Evolutionary conservation across 257 asterid species (phyloP).

Genomic region (Datura wrightii): DNA sequence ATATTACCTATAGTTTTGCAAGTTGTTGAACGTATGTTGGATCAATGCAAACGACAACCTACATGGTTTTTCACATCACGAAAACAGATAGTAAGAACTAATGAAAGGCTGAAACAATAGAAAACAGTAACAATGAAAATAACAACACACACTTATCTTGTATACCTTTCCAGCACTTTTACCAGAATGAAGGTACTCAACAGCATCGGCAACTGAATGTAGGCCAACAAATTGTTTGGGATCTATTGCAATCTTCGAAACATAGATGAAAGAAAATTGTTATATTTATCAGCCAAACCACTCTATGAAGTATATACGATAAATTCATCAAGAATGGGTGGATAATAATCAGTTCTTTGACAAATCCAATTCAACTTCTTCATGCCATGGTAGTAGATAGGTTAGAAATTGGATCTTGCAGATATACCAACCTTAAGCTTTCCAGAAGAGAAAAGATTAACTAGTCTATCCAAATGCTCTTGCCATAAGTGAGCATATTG

Average conservation of each 20-base stretch:
- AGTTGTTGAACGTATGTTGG: constrained; percentile 57
- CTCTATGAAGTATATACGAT: not conserved
- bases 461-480: constrained; percentile 79
- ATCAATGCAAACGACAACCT: constrained; percentile 90
- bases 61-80: constrained; percentile 31
- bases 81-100: not conserved
- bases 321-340: not conserved
- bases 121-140: not conserved
- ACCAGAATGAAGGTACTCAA: constrained; percentile 91
- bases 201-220: constrained; percentile 87
- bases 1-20: constrained; percentile 48
- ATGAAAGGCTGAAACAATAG: not conserved
- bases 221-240: constrained; percentile 77
- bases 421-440: constrained; percentile 74
- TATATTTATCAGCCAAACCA: not conserved
- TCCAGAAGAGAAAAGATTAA: constrained; percentile 61
- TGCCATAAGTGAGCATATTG: constrained; percentile 89
- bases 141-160: not conserved
- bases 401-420: not conserved
- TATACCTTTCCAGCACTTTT: constrained; percentile 93
- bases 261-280: constrained; percentile 17
- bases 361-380: not conserved
- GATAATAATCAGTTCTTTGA: not conserved
- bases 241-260: constrained; percentile 66
- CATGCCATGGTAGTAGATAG: not conserved